Evolutionary conservation across 768 basidiomycete genomes (phyloP).

Genomic region (Tricholoma terreum): DNA sequence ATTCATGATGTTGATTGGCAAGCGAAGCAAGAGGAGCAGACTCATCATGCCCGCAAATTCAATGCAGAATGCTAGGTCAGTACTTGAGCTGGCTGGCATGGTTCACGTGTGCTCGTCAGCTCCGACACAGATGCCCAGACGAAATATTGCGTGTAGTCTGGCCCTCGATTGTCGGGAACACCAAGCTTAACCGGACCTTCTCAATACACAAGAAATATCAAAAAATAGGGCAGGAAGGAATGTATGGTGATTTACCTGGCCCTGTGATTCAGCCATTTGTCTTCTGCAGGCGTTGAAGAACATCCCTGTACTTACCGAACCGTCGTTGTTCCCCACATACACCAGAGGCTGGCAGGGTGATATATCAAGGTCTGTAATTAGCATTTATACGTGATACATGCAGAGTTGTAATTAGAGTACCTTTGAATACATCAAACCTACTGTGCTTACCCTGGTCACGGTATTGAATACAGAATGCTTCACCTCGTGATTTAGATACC

Average conservation of each 20-base stretch:
- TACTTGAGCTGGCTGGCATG: neutral
- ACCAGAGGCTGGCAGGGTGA: too few relatives aligned
- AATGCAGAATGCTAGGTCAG: neutral
- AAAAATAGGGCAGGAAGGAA: too few relatives aligned
- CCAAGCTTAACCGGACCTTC: neutral
- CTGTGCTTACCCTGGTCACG: too few relatives aligned
- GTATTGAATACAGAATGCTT: too few relatives aligned
- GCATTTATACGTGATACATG: too few relatives aligned
- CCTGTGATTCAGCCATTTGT: neutral
- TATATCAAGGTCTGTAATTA: too few relatives aligned
- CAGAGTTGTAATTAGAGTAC: too few relatives aligned
- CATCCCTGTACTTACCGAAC: neutral
- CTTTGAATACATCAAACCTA: too few relatives aligned
- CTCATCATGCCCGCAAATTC: neutral
- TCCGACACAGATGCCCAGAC: neutral
- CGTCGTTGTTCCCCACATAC: too few relatives aligned
- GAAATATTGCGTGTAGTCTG: neutral
- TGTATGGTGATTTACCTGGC: neutral
- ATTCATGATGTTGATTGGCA: too few relatives aligned
- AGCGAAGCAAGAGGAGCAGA: neutral
- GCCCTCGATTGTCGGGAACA: neutral
- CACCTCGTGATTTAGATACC: too few relatives aligned
- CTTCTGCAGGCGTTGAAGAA: neutral
- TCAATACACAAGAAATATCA: too few relatives aligned
- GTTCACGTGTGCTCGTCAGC: neutral